Evolutionary conservation across 495 filamentous ascomycete species (phyloP).

Genomic region (Tuber magnatum): DNA sequence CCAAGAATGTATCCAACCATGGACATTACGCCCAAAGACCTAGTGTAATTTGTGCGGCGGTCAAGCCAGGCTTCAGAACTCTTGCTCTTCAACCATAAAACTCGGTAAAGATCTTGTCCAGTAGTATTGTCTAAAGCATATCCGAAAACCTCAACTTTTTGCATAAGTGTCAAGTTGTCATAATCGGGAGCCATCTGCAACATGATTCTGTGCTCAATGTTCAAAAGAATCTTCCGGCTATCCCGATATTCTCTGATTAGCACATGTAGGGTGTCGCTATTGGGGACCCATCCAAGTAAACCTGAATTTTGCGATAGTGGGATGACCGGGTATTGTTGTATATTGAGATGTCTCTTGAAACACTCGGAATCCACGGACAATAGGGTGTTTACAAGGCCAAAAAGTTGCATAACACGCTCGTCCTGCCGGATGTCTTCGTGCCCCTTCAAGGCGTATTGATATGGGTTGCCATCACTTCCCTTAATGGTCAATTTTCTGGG

Average conservation of each 20-base stretch:
- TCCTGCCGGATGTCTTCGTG: slow-evolving; percentile 98
- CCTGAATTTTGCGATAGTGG: slow-evolving; percentile 93
- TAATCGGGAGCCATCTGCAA: slow-evolving; percentile 99
- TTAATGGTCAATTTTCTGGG: slow-evolving; percentile 80
- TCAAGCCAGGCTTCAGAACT: slow-evolving; percentile 97
- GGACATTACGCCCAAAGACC: slow-evolving; percentile 97
- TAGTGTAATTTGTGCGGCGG: slow-evolving; percentile 92
- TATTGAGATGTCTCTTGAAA: slow-evolving; percentile 92
- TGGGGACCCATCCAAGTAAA: slow-evolving; percentile 92
- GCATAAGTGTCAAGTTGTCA: slow-evolving; percentile 96
- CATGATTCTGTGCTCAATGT: slow-evolving; percentile 99
- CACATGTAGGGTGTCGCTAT: slow-evolving; percentile 92
- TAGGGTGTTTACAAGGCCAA: slow-evolving; percentile 91
- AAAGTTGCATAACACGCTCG: slow-evolving; percentile 98
- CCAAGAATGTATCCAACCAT: slow-evolving; percentile 99
- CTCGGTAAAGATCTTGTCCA: slow-evolving; percentile 94
- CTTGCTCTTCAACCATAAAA: slow-evolving; percentile 97
- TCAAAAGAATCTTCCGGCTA: slow-evolving; percentile 89
- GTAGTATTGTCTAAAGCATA: slow-evolving; percentile 99
- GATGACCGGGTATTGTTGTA: slow-evolving; percentile 89
- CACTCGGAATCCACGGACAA: slow-evolving; percentile 86
- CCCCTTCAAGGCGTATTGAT: slow-evolving; percentile 86
- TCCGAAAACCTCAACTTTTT: slow-evolving; percentile 98
- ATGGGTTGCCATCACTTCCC: slow-evolving; percentile 76
- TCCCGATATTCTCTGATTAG: slow-evolving; percentile 96